Conservation (phyloP, 768 basidiomycete species). For the Agrocybe praecox region DNA sequence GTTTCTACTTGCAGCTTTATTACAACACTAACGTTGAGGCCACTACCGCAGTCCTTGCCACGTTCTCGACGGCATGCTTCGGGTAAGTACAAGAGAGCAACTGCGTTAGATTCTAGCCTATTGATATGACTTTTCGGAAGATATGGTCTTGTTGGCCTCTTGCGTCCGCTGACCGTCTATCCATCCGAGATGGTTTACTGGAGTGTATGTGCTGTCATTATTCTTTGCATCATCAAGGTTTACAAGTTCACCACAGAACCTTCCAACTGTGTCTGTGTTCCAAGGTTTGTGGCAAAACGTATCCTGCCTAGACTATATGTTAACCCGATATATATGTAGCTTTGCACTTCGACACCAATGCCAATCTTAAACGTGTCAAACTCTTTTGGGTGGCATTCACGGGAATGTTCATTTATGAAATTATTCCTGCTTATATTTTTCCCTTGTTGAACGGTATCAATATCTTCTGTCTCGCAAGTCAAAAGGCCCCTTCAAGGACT, state of each 20-base stretch:
- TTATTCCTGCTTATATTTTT: conserved; percentile 61
- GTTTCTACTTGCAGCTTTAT: conserved; percentile 42
- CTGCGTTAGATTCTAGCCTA: background rate
- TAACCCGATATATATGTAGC: conserved; percentile 27
- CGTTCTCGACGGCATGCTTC: conserved; percentile 66
- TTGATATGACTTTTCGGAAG: conserved; percentile 25
- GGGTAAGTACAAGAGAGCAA: conserved; percentile 36
- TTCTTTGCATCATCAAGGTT: background rate
- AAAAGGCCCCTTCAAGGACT: conserved; percentile 42
- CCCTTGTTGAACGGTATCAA: conserved; percentile 64
- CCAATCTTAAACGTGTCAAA: conserved; percentile 49
- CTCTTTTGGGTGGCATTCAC: conserved; percentile 54
- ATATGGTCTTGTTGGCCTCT: conserved; percentile 60
- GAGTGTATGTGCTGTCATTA: conserved; percentile 35
- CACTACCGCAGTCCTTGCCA: conserved; percentile 59
- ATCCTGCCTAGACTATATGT: background rate
- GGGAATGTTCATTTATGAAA: conserved; percentile 55
- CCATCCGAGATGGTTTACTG: conserved; percentile 70
- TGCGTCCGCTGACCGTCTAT: conserved; percentile 61
- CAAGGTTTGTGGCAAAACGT: conserved; percentile 39
- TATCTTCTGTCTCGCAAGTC: conserved; percentile 62
- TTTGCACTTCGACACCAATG: conserved; percentile 47
- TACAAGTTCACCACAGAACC: conserved; percentile 33
- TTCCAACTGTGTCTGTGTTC: conserved; percentile 62
- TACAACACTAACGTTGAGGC: conserved; percentile 59